Percentiles rank a stretch among this genome's conserved stretches.
Conservation (phyloP, 2,329 filamentous ascomycete species). For the Beauveria rudraprayagi region DNA sequence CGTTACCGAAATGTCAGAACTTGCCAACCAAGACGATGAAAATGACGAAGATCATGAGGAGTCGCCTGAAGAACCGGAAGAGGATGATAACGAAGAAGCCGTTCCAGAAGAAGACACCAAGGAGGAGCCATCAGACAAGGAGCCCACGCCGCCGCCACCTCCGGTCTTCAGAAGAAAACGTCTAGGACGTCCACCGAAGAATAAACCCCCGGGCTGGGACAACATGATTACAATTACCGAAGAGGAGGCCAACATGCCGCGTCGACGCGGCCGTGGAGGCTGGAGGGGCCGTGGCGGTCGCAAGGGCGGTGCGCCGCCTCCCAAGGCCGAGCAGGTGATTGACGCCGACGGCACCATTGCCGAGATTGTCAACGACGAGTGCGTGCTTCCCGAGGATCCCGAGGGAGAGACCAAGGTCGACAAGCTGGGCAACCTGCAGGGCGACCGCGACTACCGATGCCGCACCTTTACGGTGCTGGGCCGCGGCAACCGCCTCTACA, state of each 20-base stretch:
- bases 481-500: constrained; percentile 81
- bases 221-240: constrained; percentile 48
- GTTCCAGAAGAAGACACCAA: constrained; percentile 33
- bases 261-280: constrained; percentile 59
- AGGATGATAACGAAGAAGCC: constrained; percentile 25
- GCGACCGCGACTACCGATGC: constrained; percentile 85
- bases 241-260: constrained; percentile 49
- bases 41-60: constrained; percentile 31
- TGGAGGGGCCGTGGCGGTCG: constrained; percentile 61
- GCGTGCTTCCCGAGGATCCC: constrained; percentile 75
- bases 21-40: constrained; percentile 36
- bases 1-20: constrained; percentile 16
- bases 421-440: constrained; percentile 74
- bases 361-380: constrained; percentile 87
- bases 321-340: constrained; percentile 74
- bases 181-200: constrained; percentile 80
- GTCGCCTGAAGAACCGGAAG: constrained; percentile 31
- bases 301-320: constrained; percentile 61
- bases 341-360: constrained; percentile 92
- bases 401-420: constrained; percentile 93
- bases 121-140: constrained; percentile 35
- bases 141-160: constrained; percentile 48
- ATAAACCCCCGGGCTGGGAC: constrained; percentile 73
- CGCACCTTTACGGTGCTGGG: constrained; percentile 88
- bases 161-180: constrained; percentile 65